Evolutionary conservation across 2,329 filamentous ascomycete species (phyloP), one percentile per base, ranked within the genome.

Genomic region (Colletotrichum sp.): DNA sequence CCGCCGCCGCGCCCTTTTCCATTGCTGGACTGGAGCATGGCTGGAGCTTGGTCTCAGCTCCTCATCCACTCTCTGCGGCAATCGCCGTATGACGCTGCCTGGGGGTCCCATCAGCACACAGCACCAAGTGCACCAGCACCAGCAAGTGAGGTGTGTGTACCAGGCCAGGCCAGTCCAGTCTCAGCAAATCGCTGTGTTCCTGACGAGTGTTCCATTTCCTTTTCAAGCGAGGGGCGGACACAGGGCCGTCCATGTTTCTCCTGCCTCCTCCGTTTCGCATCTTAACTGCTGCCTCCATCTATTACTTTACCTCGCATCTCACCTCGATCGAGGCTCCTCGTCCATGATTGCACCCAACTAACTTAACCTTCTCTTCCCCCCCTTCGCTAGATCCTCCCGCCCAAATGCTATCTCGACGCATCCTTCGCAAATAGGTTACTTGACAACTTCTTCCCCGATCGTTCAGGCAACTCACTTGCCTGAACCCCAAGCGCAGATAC

Each of bases 401-500:
- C 90, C 90, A 77, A 86, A 61, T 76, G 73, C 88, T 70, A 84
- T 90, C 70, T 90, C 90, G 59, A 86, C 90, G 32, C 91, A 92
- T 82, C 90, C 92, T 69, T 93, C 93, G 39, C 92, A 94, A 80
- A 89, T 91, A 80, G 92, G 92, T 77, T 92, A 94, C 83, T 87
- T 94, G 76, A 94, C 93, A 65, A 91, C 92, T 39, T 94, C 93
- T 34, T 94, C 93, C 26, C 92, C 93, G 36, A 84, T 93, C 74
- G 89, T 94, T 67, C 92, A 93, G 80, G 89, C 90, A 65, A 87
- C 86, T 28, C 89, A 90, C 78, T 81, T 89, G 68, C 85, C 87
- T 65, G 87, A 88, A 67, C 85, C 87, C 63, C 87, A 88, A 67
- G 81, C 85, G 24, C 87, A 87, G 75, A 79, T 80, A 39, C 80